These are phyloP conservation scores for Tylopilus sp. DNA, from an alignment of 1,284 basidiomycete genomes.

Conservation along the genomic window DNA sequence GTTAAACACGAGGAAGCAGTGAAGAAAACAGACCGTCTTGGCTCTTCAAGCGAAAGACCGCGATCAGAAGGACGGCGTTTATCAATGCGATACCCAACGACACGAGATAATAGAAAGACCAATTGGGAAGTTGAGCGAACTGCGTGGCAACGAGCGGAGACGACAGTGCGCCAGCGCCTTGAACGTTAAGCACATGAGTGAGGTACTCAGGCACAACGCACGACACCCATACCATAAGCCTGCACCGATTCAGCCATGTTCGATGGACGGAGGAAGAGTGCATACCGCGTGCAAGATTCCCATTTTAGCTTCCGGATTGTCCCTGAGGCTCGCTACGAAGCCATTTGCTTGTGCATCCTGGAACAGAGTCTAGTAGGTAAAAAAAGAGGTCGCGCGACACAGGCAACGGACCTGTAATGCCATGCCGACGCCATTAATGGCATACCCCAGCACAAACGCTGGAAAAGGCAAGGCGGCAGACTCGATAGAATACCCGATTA, in stretches of 20 bases:
- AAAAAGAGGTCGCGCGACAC: no score
- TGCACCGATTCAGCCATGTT: conserved; percentile 19
- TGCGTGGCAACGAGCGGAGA: conserved; percentile 64
- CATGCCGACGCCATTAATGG: conserved; percentile 61
- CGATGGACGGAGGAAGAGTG: neutral
- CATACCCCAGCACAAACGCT: conserved; percentile 53
- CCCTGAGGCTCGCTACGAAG: conserved; percentile 30
- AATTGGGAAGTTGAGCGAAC: conserved; percentile 47
- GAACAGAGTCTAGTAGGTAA: neutral
- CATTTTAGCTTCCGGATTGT: conserved; percentile 32
- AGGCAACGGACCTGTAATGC: conserved; percentile 36
- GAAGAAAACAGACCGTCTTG: conserved; percentile 46
- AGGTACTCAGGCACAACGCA: neutral
- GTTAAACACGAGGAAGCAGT: neutral
- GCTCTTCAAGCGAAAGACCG: conserved; percentile 51
- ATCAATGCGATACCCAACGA: conserved; percentile 53
- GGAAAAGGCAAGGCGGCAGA: conserved; percentile 63
- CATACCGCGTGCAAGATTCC: conserved; percentile 30
- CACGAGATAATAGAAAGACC: conserved; percentile 65
- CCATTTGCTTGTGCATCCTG: conserved; percentile 34
- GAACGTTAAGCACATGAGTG: neutral
- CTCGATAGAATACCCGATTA: conserved; percentile 51
- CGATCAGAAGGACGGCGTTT: conserved; percentile 42
- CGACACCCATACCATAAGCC: conserved; percentile 28
- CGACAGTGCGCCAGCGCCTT: conserved; percentile 57